These are phyloP conservation scores for Capsicum rhomboideum DNA, from an alignment of 257 asterid genomes.

Conservation along the genomic window DNA sequence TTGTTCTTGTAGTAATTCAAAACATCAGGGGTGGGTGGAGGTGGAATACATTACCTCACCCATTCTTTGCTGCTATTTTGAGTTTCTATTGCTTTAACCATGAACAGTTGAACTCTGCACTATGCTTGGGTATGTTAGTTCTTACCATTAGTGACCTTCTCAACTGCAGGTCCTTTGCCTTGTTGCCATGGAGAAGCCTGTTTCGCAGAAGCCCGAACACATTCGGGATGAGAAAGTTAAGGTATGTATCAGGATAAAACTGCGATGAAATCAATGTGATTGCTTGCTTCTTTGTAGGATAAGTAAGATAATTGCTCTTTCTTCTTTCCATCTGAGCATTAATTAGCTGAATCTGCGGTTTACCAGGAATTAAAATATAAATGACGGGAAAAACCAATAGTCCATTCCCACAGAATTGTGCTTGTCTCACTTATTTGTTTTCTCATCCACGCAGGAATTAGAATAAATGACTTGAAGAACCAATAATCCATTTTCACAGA, in stretches of 20 bases:
- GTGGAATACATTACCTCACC: not conserved
- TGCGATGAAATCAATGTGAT: not conserved
- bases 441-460: not conserved
- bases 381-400: not conserved
- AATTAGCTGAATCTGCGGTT: not conserved
- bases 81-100: not conserved
- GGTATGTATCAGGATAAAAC: conserved; percentile 29
- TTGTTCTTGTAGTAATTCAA: not conserved
- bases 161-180: conserved; percentile 77
- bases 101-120: not conserved
- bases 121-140: not conserved
- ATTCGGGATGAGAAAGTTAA: conserved; percentile 94
- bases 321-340: not conserved
- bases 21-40: not conserved
- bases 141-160: not conserved
- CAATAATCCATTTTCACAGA: not conserved
- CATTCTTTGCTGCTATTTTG: not conserved
- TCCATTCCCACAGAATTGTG: not conserved
- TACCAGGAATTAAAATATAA: not conserved
- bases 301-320: not conserved
- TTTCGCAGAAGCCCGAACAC: conserved; percentile 76
- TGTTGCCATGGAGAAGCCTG: conserved; percentile 91
- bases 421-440: not conserved
- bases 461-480: not conserved
- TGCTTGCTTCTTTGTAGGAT: not conserved